A percentile compares a stretch with the other conserved stretches of the same genome.
Conservation (phyloP, 2,329 filamentous ascomycete species). For the Nemania sp. region DNA sequence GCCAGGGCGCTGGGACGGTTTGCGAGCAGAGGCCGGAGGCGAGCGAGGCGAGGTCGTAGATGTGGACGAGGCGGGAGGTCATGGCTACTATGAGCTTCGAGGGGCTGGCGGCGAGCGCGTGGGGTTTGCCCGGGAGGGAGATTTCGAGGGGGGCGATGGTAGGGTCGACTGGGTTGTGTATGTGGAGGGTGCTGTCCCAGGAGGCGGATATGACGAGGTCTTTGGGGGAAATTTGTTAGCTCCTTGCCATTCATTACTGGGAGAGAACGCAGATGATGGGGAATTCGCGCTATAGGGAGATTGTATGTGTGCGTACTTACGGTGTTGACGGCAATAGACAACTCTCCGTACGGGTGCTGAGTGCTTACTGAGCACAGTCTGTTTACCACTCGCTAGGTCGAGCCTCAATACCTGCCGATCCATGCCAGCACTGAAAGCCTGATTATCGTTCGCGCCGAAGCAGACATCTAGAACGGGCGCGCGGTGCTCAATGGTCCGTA, state of each 20-base stretch:
- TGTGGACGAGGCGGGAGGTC: slow-evolving; percentile 91
- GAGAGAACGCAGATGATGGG: neutral
- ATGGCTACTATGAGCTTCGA: slow-evolving; percentile 94
- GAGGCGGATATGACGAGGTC: slow-evolving; percentile 87
- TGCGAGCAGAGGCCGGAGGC: slow-evolving; percentile 65
- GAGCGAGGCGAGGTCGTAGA: slow-evolving; percentile 86
- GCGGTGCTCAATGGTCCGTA: slow-evolving; percentile 81
- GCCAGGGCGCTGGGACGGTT: slow-evolving; percentile 75
- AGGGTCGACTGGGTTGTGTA: slow-evolving; percentile 74
- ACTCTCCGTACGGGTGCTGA: slow-evolving; percentile 83
- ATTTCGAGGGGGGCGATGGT: slow-evolving; percentile 71
- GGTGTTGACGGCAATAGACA: slow-evolving; percentile 81
- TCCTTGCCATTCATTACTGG: neutral
- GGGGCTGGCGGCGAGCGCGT: slow-evolving; percentile 81
- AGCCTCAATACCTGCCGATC: slow-evolving; percentile 86
- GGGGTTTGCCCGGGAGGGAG: slow-evolving; percentile 84
- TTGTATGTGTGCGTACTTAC: slow-evolving; percentile 55
- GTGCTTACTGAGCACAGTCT: slow-evolving; percentile 83
- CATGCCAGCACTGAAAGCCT: slow-evolving; percentile 87
- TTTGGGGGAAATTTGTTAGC: slow-evolving; percentile 47
- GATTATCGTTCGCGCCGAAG: slow-evolving; percentile 84
- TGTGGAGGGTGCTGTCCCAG: slow-evolving; percentile 91
- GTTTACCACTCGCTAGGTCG: slow-evolving; percentile 77
- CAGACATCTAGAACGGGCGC: slow-evolving; percentile 92
- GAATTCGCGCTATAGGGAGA: neutral